Conservation (phyloP, 2,329 filamentous ascomycete genomes). For the Ceratocystis variospora region DNA sequence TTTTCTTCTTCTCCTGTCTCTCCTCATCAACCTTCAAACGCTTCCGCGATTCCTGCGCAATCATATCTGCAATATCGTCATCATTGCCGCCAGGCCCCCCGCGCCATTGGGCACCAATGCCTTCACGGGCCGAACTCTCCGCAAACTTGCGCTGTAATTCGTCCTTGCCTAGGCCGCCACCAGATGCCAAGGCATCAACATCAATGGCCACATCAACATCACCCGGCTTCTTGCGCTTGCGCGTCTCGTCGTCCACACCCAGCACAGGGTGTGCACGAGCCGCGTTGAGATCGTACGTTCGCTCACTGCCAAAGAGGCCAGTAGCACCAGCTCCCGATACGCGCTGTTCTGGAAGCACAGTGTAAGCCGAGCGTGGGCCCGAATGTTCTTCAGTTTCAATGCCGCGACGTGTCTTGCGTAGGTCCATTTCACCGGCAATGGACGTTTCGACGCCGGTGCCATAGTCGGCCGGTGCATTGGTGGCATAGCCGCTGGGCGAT, state of each 20-base stretch:
- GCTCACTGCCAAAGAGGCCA: conserved; percentile 93
- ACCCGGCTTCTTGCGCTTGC: conserved; percentile 89
- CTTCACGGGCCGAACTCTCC: conserved; percentile 50
- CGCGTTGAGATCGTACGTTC: conserved; percentile 70
- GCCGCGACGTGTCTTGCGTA: conserved; percentile 69
- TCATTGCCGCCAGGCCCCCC: conserved; percentile 39
- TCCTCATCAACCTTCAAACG: conserved; percentile 79
- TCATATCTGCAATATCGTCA: conserved; percentile 91
- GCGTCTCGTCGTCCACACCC: conserved; percentile 60
- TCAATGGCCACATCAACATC: conserved; percentile 91
- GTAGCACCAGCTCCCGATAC: conserved; percentile 33
- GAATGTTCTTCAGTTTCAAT: conserved; percentile 75
- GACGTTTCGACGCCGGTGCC: conserved; percentile 54
- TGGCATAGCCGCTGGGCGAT: conserved; percentile 68
- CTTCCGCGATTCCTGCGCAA: conserved; percentile 84
- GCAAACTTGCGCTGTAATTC: conserved; percentile 72
- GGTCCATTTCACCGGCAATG: conserved; percentile 74
- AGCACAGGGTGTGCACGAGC: conserved; percentile 54
- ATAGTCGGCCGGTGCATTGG: conserved; percentile 68
- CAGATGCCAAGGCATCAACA: conserved; percentile 59
- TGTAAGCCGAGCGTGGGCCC: conserved; percentile 67
- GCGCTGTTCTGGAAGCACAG: conserved; percentile 61
- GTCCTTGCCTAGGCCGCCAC: conserved; percentile 70
- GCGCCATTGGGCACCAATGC: conserved; percentile 49
- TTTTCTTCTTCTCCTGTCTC: conserved; percentile 51